These are phyloP conservation scores for Mycena latifolia DNA, from an alignment of 768 basidiomycete genomes.

Conservation along the genomic window DNA sequence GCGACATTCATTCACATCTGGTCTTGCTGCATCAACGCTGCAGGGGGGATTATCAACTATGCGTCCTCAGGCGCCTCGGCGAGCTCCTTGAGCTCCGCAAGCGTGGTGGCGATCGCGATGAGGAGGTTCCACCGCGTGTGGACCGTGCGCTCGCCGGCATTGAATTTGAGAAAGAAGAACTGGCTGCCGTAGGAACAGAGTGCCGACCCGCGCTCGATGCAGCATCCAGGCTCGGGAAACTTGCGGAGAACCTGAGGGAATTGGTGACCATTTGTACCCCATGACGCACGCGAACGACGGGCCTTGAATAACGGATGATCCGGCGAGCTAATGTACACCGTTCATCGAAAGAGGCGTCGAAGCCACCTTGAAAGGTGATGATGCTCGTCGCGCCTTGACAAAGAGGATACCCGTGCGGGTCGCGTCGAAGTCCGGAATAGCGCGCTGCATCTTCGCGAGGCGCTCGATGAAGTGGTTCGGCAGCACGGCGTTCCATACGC, in stretches of 20 bases:
- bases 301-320: background rate
- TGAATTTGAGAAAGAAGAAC: conserved; percentile 3
- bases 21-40: too few species aligned
- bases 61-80: background rate
- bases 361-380: background rate
- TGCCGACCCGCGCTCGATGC: conserved; percentile 1
- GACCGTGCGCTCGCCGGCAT: background rate
- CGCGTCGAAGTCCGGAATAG: background rate
- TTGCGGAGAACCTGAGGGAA: background rate
- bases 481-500: background rate
- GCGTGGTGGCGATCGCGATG: background rate
- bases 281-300: background rate
- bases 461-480: background rate
- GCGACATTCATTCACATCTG: too few species aligned
- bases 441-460: background rate
- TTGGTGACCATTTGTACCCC: too few species aligned
- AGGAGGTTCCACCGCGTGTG: background rate
- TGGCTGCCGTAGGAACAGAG: conserved; percentile 10
- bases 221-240: background rate
- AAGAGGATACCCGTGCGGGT: background rate
- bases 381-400: background rate
- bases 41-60: too few species aligned
- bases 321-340: background rate
- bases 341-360: background rate
- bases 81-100: background rate